Base-by-base conservation (phyloP, 495 filamentous ascomycete species). In the Aspergillus panamensis region DNA sequence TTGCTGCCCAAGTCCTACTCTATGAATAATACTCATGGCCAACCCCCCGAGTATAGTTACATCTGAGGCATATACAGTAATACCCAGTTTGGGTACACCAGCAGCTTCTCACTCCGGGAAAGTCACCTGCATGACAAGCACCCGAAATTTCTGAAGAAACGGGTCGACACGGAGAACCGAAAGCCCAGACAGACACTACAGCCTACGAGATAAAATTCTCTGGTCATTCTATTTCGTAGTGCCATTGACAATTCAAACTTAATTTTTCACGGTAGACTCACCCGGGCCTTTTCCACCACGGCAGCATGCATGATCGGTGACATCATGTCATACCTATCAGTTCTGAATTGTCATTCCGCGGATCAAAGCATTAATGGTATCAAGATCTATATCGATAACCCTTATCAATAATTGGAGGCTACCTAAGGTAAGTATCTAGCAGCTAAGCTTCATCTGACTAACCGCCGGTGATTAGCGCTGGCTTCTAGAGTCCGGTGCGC, bases 1-100 rank as follows among this genome's bases (percentile, higher is more conserved):
- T 58, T 58, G 55, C 48, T 58, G 55, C 55, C 55, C 47, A 40
- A 58, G 20, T 17, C 48, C 10, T 40, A 16, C 17, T 35, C 19
- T 50, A 17, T 13, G 35, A 39, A 39, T n/a, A 39, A 39, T n/a
- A 6, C 35, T 39, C 14, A 39, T 10, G 14, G 35, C 35, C 35
- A 13, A 13, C 6, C 35, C 2, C 35, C 3, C 14, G 35, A n/a
- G 35, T 10, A 39, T 12, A 6, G 14, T 39, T n/a, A 20, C 37
- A 45, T 45, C 9, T 20, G 42, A 45, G 7, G 19, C 5, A 20
- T n/a, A n/a, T n/a, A n/a, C n/a, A n/a, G n/a, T n/a, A 30, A 49
- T 14, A n/a, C 8, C 13, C 7, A n/a, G 10, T 20, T 49, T 49
- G 47, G 47, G 47, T 49, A 49, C 25, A 49, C 47, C 12, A 16